A percentile compares a stretch with the other conserved stretches of the same genome.
phyloP scores from a whole-genome alignment of 1,284 basidiomycete genomes.

The Golubevia sp. region DNA sequence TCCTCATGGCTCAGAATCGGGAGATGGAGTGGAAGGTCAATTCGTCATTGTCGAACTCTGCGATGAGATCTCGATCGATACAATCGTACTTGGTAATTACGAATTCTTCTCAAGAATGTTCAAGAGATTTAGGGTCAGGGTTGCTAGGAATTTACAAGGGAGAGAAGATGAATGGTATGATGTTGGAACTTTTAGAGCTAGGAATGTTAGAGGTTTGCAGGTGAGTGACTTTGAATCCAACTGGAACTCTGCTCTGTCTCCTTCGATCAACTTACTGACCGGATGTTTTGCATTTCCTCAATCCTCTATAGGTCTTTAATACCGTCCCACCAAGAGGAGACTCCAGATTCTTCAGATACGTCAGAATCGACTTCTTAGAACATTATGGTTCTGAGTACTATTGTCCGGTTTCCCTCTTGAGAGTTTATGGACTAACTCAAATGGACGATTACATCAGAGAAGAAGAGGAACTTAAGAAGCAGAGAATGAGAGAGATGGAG shows the following conservation, averaged over 20 bases:
- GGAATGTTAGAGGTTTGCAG: slow-evolving; percentile 90
- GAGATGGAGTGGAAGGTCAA: slow-evolving; percentile 65
- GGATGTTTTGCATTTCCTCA: too few species aligned
- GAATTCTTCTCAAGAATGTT: slow-evolving; percentile 98
- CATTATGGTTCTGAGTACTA: slow-evolving; percentile 96
- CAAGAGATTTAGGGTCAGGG: slow-evolving; percentile 84
- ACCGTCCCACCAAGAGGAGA: background rate
- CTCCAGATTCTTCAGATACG: slow-evolving; percentile 69
- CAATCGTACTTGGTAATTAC: slow-evolving; percentile 92
- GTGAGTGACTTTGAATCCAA: slow-evolving; percentile 64
- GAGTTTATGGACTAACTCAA: slow-evolving; percentile 94
- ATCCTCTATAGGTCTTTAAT: too few species aligned
- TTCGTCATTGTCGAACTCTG: slow-evolving; percentile 95
- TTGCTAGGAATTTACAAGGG: slow-evolving; percentile 74
- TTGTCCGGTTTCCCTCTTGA: slow-evolving; percentile 88
- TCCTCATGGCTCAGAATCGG: background rate
- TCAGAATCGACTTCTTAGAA: slow-evolving; percentile 90
- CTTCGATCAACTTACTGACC: slow-evolving; percentile 63
- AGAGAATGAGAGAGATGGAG: slow-evolving; percentile 38
- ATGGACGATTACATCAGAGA: slow-evolving; percentile 95
- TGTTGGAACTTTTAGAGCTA: slow-evolving; percentile 76
- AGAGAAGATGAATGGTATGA: slow-evolving; percentile 70
- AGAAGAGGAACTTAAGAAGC: slow-evolving; percentile 51
- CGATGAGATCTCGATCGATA: slow-evolving; percentile 94
- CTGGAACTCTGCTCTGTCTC: background rate